phyloP scores from a whole-genome alignment of 1,139 yeast genomes.

The Suhomyces chickasaworum region DNA sequence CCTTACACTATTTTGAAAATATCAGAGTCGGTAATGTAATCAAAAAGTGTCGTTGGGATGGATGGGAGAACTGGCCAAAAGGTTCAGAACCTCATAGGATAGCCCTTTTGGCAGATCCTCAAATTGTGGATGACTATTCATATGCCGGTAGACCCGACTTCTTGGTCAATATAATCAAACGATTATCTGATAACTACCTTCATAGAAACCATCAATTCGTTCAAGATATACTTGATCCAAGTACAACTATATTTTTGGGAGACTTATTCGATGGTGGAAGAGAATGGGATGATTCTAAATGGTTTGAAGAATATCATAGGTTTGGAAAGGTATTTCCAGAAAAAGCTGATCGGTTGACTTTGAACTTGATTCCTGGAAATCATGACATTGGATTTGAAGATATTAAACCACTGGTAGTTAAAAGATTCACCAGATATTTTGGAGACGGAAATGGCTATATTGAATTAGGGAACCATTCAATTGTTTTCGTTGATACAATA shows the following conservation, averaged over 20 bases:
- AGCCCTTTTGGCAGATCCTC: slow-evolving; percentile 88
- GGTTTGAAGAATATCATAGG: slow-evolving; percentile 74
- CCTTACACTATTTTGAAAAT: slow-evolving; percentile 64
- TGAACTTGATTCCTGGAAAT: slow-evolving; percentile 80
- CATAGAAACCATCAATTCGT: slow-evolving; percentile 72
- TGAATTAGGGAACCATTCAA: slow-evolving; percentile 70
- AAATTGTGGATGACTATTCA: slow-evolving; percentile 77
- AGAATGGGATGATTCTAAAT: slow-evolving; percentile 65
- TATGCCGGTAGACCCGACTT: slow-evolving; percentile 58
- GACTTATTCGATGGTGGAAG: slow-evolving; percentile 96
- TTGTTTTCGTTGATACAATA: slow-evolving; percentile 79
- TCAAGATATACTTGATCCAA: slow-evolving; percentile 65
- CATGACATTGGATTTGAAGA: slow-evolving; percentile 95
- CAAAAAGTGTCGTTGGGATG: slow-evolving; percentile 58
- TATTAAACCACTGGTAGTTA: slow-evolving; percentile 50
- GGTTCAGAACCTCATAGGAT: slow-evolving; percentile 55
- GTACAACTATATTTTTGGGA: slow-evolving; percentile 78
- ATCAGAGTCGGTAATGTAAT: slow-evolving; percentile 52
- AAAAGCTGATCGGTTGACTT: slow-evolving; percentile 49
- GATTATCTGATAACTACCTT: slow-evolving; percentile 72
- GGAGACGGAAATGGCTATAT: slow-evolving; percentile 66
- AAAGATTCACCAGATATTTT: slow-evolving; percentile 69
- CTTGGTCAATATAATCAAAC: slow-evolving; percentile 48
- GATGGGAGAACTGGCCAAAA: slow-evolving; percentile 60
- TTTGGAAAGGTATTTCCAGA: slow-evolving; percentile 65